Evolutionary conservation across 129 eudicot genomes (phyloP).

Genomic region (Flaveria robusta): DNA sequence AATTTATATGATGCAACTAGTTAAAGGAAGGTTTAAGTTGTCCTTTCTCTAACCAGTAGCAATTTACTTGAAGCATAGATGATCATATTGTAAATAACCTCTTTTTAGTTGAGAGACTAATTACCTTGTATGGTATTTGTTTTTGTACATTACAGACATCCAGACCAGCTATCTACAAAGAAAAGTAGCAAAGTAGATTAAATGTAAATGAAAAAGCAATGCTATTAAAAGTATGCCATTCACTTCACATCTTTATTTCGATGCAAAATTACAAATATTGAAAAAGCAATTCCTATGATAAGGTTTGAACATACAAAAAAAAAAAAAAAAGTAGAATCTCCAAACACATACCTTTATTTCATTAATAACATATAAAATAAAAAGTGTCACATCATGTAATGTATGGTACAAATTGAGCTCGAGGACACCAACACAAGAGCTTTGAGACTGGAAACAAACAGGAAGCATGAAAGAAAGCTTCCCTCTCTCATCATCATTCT

Average conservation of each 20-base stretch:
- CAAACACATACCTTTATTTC: not conserved
- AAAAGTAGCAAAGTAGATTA: not conserved
- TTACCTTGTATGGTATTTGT: slow-evolving; percentile 16
- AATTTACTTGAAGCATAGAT: not conserved
- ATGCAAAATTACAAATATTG: not conserved
- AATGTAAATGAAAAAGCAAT: not conserved
- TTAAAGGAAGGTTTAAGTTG: too few species aligned
- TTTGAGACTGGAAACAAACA: slow-evolving; percentile 12
- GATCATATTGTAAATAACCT: not conserved
- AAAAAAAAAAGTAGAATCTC: too few species aligned
- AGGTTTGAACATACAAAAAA: not conserved
- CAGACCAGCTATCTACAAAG: slow-evolving; percentile 10
- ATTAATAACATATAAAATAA: not conserved
- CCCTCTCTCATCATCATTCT: not conserved
- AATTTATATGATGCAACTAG: too few species aligned
- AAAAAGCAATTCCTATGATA: not conserved
- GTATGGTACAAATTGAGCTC: not conserved
- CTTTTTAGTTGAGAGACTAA: not conserved
- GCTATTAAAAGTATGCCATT: too few species aligned
- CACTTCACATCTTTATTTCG: too few species aligned
- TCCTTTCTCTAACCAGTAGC: too few species aligned
- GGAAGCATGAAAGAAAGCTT: not conserved
- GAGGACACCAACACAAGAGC: slow-evolving; percentile 25
- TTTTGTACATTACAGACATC: not conserved
- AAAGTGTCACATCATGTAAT: not conserved